A percentile compares a stretch with the other conserved stretches of the same genome.
phyloP scores from a whole-genome alignment of 305 asterid genomes.

The Stenogyne calaminthoides region DNA sequence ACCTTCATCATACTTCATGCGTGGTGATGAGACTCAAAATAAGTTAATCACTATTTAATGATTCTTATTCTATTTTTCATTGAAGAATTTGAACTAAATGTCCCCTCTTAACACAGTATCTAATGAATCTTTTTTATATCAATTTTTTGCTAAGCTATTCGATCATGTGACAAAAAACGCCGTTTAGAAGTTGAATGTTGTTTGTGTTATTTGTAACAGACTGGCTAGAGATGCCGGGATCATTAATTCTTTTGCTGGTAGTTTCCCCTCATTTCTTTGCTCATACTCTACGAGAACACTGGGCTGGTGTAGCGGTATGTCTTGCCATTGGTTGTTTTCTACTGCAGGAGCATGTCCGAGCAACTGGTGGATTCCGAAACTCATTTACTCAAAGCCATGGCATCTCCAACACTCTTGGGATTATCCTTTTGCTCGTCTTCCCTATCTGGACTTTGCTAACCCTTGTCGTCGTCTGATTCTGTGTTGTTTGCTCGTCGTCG shows the following conservation, averaged over 20 bases:
- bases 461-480: slow-evolving; percentile 34
- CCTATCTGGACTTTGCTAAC: slow-evolving; percentile 80
- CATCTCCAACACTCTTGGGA: slow-evolving; percentile 84
- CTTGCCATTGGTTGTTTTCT: slow-evolving; percentile 78
- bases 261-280: slow-evolving; percentile 84
- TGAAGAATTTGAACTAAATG: not conserved
- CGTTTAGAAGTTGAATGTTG: not conserved
- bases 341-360: slow-evolving; percentile 85
- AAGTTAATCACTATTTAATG: no score
- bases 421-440: slow-evolving; percentile 66
- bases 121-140: not conserved
- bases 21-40: no score
- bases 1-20: not conserved
- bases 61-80: no score
- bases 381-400: slow-evolving; percentile 83
- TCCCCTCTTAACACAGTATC: not conserved
- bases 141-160: not conserved
- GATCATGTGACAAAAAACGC: not conserved
- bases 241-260: slow-evolving; percentile 79
- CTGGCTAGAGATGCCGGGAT: slow-evolving; percentile 93
- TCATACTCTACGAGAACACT: slow-evolving; percentile 47
- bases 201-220: slow-evolving; percentile 39
- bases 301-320: slow-evolving; percentile 69
- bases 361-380: slow-evolving; percentile 90
- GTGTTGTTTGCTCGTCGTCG: not conserved